Evolutionary conservation across 345 rosid genomes (phyloP).

Genomic region (Eucalyptus grandis): DNA sequence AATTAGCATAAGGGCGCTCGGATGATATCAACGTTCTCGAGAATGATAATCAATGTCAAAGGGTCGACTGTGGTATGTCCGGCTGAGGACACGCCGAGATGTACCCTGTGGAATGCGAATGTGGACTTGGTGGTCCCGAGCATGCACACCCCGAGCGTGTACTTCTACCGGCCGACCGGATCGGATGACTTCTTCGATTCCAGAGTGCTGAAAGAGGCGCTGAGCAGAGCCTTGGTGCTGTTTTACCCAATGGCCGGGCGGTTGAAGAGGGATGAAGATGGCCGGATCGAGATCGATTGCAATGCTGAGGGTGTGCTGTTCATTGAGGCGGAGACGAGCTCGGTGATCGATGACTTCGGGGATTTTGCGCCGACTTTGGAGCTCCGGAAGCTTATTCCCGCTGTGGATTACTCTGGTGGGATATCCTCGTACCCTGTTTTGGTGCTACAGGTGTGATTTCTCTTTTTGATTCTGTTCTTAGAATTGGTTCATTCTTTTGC

Average conservation of each 20-base stretch:
- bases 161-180: slow-evolving; percentile 70
- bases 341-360: slow-evolving; percentile 38
- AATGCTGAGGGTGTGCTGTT: slow-evolving; percentile 79
- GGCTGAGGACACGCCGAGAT: slow-evolving; percentile 47
- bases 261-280: slow-evolving; percentile 45
- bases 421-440: neutral
- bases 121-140: slow-evolving; percentile 86
- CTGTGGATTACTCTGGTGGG: slow-evolving; percentile 66
- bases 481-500: neutral
- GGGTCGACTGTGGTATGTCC: slow-evolving; percentile 71
- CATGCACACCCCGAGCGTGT: slow-evolving; percentile 96
- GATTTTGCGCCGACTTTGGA: neutral
- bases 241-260: slow-evolving; percentile 68
- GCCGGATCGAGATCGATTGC: slow-evolving; percentile 38
- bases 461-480: neutral
- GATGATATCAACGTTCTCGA: neutral
- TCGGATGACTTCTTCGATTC: slow-evolving; percentile 60
- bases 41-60: slow-evolving; percentile 55
- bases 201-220: slow-evolving; percentile 46
- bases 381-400: neutral
- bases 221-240: slow-evolving; percentile 65
- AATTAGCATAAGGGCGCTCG: neutral
- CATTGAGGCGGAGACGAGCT: slow-evolving; percentile 64
- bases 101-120: slow-evolving; percentile 71
- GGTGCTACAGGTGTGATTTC: neutral